These are phyloP conservation scores for Prunella vulgaris DNA, from an alignment of 257 asterid species.

Conservation along the genomic window DNA sequence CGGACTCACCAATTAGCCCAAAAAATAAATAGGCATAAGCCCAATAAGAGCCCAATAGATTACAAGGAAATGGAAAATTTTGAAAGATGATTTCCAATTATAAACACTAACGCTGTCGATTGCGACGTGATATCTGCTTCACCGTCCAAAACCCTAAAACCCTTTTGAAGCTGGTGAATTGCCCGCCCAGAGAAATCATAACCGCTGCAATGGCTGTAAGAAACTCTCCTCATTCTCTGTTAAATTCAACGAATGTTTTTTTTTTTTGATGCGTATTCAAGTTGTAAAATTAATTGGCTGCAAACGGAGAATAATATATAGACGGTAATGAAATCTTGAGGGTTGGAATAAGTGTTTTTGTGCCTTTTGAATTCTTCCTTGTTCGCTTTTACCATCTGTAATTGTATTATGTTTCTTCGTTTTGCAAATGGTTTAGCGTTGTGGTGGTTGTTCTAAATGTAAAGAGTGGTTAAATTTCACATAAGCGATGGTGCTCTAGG, in stretches of 20 bases:
- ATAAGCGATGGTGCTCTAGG: neutral
- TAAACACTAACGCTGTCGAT: too few species aligned
- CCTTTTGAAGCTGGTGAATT: neutral
- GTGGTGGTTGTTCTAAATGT: neutral
- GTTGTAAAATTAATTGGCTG: neutral
- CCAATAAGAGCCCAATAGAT: too few species aligned
- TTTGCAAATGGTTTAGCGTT: neutral
- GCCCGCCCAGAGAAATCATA: constrained; percentile 1
- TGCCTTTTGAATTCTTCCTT: neutral
- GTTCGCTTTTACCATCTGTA: neutral
- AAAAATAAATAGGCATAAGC: too few species aligned
- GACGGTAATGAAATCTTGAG: neutral
- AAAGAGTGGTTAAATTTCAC: neutral
- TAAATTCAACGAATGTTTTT: neutral
- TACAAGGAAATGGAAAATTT: too few species aligned
- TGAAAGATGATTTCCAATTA: too few species aligned
- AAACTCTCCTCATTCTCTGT: neutral
- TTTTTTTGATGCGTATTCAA: neutral
- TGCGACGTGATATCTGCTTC: too few species aligned
- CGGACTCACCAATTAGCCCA: neutral
- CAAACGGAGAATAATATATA: neutral
- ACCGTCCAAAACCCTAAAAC: constrained; percentile 21
- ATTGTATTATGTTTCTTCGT: neutral
- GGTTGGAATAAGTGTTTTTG: neutral
- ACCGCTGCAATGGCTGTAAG: constrained; percentile 32